Base-by-base conservation (phyloP, 2,329 filamentous ascomycete species). In the Fusarium anthophilum region DNA sequence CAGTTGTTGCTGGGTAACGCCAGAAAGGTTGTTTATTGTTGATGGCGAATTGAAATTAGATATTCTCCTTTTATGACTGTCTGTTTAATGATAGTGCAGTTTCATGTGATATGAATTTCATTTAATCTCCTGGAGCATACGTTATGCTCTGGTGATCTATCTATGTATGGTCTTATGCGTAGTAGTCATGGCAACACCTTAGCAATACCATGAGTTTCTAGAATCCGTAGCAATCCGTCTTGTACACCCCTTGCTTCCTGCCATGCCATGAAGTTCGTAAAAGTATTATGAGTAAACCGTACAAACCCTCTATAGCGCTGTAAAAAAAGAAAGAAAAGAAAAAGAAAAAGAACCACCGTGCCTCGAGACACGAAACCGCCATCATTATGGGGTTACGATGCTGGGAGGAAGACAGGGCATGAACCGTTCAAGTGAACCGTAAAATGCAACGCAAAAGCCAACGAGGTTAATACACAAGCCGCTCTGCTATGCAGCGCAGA, bases 401-500 rank as follows among this genome's bases (percentile, higher is more conserved):
- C 15, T 56, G 20, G 44, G 50, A 57, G 48, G 48, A 54, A 51
- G 13, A 38, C 11, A 45, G 30, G 35, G 35, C 45, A 63, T 24
- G 35, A 73, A 41, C 28, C 30, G 38, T 63, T 38, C 41, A 45
- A 54, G 48, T 32, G 39, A 70, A 51, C 20, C 24, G 20, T 44
- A 26, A 45, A 66, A 47, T 56, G 64, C 50, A 66, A 57, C 41
- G 64, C 50, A 70, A 65, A 54, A 47, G 64, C 44, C 32, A 54
- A 73, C 35, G 57, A 38, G 48, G 53, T 30, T 67, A 48, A 64
- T 72, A 63, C 64, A 75, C 55, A 56, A 73, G 37, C 53, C 65
- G 51, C 48, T 62, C 65, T 62, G 58, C 58, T 54, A 73, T 75
- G 51, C 69, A 47, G 61, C 18, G 69, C 57, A 70, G 69, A 73